Evolutionary conservation across 139 green algal species (phyloP), one percentile per base, ranked within the genome.

Genomic region (Tetratostichococcus sp.): DNA sequence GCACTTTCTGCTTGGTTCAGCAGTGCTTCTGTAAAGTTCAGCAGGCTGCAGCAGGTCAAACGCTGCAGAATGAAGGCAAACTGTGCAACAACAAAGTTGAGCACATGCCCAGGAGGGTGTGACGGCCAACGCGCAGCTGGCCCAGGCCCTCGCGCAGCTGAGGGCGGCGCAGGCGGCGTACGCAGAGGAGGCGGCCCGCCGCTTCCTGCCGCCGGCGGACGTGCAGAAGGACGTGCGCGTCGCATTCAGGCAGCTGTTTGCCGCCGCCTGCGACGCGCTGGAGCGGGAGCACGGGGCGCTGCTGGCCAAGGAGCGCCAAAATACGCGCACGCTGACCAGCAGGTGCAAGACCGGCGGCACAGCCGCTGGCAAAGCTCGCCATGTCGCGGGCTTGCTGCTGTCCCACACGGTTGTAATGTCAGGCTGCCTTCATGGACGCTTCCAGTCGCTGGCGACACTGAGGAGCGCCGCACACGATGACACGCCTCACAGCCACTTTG

Each of bases 211-310:
- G 43, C 73, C 80, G 30, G 50, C 77, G 1, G 42, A 43, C 2
- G 65, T 83, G 1, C 62, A 71, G 21, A 31, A 30, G 33, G 26
- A 79, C 31, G 34, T 90, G 28, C 26, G 65, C 4, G 30, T 1
- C 34, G 32, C 68, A 1, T 34, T 87, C 30, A 74, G 83, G 57
- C 75, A 62, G 25, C 75, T 80, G 17, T 89, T 92, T 68, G 80
- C 89, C 22, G 43, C 70, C 22, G 83, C 84, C 1, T 84, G 59
- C 39, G 33, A 71, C 1, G 81, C 85, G 14, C 77, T 97, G 71
- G 35, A 84, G 19, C 67, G 77, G 33, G 79, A 88, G 43, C 91
- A 97, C 62, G 67, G 67, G 23, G 74, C 72, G 25, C 82, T 98
- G 43, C 30, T 75, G 33, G 72, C 67, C 1, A 76, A 77, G 59